These are phyloP conservation scores for Schizophyllum commune DNA, from an alignment of 1,284 basidiomycete species.

Conservation along the genomic window DNA sequence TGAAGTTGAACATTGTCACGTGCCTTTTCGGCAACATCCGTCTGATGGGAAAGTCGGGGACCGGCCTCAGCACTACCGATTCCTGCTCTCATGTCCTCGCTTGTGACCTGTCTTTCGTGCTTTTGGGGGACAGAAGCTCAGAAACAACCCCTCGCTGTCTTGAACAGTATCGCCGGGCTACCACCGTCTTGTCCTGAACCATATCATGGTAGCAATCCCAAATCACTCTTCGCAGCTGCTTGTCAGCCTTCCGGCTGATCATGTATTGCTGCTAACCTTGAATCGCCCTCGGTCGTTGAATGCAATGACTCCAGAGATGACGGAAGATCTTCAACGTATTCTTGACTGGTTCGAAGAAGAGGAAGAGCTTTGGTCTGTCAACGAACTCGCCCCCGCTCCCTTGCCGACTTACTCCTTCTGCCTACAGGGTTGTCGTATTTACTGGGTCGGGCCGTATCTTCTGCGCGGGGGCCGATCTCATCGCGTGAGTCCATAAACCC, in stretches of 20 bases:
- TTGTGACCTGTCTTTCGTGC: too few relatives aligned
- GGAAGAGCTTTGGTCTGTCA: conserved; percentile 57
- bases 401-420: background rate
- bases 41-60: too few relatives aligned
- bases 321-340: conserved; percentile 44
- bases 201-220: background rate
- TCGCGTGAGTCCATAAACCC: conserved; percentile 40
- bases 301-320: conserved; percentile 60
- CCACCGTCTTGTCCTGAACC: background rate
- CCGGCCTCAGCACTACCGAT: too few relatives aligned
- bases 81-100: too few relatives aligned
- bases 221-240: conserved; percentile 41
- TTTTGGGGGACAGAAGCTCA: too few relatives aligned
- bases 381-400: background rate
- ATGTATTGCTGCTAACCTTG: conserved; percentile 66
- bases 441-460: conserved; percentile 74
- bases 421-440: conserved; percentile 63
- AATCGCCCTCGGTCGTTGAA: conserved; percentile 73
- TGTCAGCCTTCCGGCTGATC: conserved; percentile 53
- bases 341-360: conserved; percentile 78
- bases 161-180: too few relatives aligned
- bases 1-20: too few relatives aligned
- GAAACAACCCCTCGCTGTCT: too few relatives aligned
- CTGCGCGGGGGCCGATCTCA: conserved; percentile 78
- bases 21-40: too few relatives aligned